Evolutionary conservation across 2,329 filamentous ascomycete genomes (phyloP).

Genomic region (Malbranchea zuffiana): DNA sequence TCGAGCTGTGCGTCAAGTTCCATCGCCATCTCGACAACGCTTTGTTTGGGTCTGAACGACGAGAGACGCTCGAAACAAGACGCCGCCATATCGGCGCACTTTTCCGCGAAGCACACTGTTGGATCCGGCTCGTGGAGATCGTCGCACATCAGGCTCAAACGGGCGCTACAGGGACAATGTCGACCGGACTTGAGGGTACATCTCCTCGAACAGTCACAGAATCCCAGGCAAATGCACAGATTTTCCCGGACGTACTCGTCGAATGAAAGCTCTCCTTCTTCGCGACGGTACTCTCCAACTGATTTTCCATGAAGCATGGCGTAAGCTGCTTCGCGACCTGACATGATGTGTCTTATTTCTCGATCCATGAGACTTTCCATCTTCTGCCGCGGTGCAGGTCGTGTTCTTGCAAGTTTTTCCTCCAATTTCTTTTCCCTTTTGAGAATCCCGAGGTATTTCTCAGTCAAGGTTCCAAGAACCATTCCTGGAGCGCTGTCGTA

Average conservation of each 20-base stretch:
- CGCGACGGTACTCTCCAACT: constrained; percentile 27
- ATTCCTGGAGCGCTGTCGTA: constrained; percentile 23
- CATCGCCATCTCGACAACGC: constrained; percentile 16
- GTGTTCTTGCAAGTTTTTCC: constrained; percentile 3
- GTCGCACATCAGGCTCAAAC: constrained; percentile 23
- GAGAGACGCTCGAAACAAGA: constrained; percentile 25
- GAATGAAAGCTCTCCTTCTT: constrained; percentile 18
- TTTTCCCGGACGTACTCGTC: constrained; percentile 22
- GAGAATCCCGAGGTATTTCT: constrained; percentile 27
- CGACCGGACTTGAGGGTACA: constrained; percentile 25
- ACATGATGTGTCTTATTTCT: constrained; percentile 16
- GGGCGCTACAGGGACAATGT: constrained; percentile 28
- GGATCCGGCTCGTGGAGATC: constrained; percentile 14
- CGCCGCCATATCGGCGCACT: constrained; percentile 22
- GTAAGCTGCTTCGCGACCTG: constrained; percentile 25
- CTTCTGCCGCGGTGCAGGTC: constrained; percentile 19
- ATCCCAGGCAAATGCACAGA: constrained; percentile 28
- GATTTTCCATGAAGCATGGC: constrained; percentile 27
- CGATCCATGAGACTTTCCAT: constrained; percentile 13
- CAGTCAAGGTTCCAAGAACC: constrained; percentile 24
- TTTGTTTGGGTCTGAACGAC: constrained; percentile 17
- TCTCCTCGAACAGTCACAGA: constrained; percentile 25
- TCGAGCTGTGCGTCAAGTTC: constrained; percentile 20
- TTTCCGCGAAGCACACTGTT: constrained; percentile 16
- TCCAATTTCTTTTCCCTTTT: constrained; percentile 13